These are phyloP conservation scores for Solanum chacoense DNA, from an alignment of 305 asterid genomes.

Conservation along the genomic window DNA sequence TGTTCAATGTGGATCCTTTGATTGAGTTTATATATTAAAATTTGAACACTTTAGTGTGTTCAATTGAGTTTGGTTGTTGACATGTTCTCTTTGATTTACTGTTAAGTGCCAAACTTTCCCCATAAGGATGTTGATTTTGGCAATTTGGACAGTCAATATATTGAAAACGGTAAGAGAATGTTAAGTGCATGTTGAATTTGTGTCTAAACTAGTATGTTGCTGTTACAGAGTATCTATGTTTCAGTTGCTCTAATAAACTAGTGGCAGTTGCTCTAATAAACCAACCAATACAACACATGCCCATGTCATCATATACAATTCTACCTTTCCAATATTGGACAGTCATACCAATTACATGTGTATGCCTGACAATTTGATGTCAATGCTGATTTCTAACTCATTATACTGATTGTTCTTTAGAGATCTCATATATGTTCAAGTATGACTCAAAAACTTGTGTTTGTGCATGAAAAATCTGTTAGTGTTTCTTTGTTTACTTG, in stretches of 20 bases:
- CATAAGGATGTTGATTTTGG: background rate
- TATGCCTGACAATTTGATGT: background rate
- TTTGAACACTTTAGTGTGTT: too few species aligned
- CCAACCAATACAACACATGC: background rate
- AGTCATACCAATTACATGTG: background rate
- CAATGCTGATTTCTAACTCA: background rate
- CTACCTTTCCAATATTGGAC: background rate
- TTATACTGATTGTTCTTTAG: background rate
- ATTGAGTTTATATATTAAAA: too few species aligned
- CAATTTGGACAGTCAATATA: background rate
- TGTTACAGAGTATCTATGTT: background rate
- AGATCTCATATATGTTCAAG: background rate
- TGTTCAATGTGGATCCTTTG: too few species aligned
- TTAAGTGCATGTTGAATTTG: background rate
- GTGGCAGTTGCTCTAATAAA: background rate
- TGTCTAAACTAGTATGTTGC: background rate
- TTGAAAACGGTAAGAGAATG: background rate
- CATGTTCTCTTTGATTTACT: background rate
- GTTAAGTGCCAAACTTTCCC: background rate
- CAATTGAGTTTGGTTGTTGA: background rate
- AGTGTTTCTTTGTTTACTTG: background rate
- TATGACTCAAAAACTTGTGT: background rate
- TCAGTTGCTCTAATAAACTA: background rate
- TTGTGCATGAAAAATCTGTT: background rate
- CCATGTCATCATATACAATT: background rate